These are phyloP conservation scores for Exserohilum turcica DNA, from an alignment of 2,329 filamentous ascomycete genomes.

Conservation along the genomic window DNA sequence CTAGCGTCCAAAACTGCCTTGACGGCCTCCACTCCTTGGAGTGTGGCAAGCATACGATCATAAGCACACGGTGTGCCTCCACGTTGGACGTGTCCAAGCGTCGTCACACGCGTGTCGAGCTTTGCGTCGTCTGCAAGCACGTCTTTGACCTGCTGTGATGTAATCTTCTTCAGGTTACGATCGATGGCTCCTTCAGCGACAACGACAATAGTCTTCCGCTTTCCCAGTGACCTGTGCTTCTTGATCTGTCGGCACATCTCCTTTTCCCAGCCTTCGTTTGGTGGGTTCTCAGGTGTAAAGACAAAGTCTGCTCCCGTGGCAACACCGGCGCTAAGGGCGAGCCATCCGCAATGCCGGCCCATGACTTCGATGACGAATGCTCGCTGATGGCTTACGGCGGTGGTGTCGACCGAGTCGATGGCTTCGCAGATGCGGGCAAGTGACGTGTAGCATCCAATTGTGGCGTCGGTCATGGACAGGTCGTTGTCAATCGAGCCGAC, in stretches of 20 bases:
- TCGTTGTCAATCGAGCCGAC: slow-evolving; percentile 99
- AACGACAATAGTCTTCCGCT: slow-evolving; percentile 97
- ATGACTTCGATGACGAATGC: slow-evolving; percentile 97
- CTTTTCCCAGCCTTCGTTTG: slow-evolving; percentile 79
- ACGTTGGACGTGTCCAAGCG: slow-evolving; percentile 94
- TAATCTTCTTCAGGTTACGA: slow-evolving; percentile 80
- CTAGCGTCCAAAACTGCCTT: slow-evolving; percentile 55
- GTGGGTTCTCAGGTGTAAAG: slow-evolving; percentile 94
- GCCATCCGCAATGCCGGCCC: slow-evolving; percentile 97
- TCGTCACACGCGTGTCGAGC: slow-evolving; percentile 92
- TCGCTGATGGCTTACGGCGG: slow-evolving; percentile 88
- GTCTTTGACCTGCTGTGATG: slow-evolving; percentile 79
- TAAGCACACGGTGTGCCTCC: slow-evolving; percentile 92
- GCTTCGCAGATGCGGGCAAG: slow-evolving; percentile 92
- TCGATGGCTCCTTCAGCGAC: slow-evolving; percentile 85
- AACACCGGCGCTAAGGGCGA: slow-evolving; percentile 94
- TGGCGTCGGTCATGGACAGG: slow-evolving; percentile 94
- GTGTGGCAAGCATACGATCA: slow-evolving; percentile 87
- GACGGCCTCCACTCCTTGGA: slow-evolving; percentile 65
- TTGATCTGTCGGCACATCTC: slow-evolving; percentile 38
- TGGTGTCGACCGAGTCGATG: slow-evolving; percentile 96
- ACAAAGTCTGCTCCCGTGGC: slow-evolving; percentile 95
- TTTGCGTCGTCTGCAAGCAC: slow-evolving; percentile 81
- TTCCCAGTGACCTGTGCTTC: slow-evolving; percentile 84
- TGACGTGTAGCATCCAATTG: slow-evolving; percentile 95